Evolutionary conservation across 2,329 filamentous ascomycete species (phyloP), one percentile per base, ranked within the genome.

Genomic region (Cytospora mali): DNA sequence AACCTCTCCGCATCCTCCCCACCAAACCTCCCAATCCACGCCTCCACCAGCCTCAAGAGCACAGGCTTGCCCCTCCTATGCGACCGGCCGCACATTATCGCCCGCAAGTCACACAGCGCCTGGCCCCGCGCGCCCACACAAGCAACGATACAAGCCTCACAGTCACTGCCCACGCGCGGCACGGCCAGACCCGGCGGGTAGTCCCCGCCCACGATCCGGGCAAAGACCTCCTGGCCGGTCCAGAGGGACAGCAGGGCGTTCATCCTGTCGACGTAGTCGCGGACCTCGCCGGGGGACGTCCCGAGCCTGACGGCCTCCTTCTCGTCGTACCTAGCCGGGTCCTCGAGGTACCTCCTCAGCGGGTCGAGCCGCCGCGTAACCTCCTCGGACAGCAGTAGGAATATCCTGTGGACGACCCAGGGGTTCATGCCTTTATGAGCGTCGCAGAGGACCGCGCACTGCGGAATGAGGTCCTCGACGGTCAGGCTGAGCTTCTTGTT

Each of bases 81-180:
- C 25, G 66, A 66, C 35, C 82, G 76, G 33, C 77, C 76, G 11
- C 77, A 29, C 59, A 84, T 67, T 48, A 75, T 72, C 3, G 80
- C 77, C 29, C 78, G 71, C 33, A 87, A 68, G 67, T 83, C 81
- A 6, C 73, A 69, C 2, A 87, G 70, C 1, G 78, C 66, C 18
- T 74, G 69, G 5, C 68, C 70, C 33, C 76, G 74, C 0, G 78
- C 79, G 2, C 83, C 83, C 0, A 87, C 68, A 3, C 75, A 74
- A 1, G 80, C 76, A 14, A 86, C 70, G 29, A 83, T 79, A 65
- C 84, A 87, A 1, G 82, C 83, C 67, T 84, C 79, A 65, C 84
- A 87, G 16, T 74, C 72, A 7, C 70, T 74, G 31, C 65, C 61
- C 4, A 80, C 71, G 13, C 65, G 55, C 7, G 65, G 68, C 39